Conservation (phyloP, 148 eudicot species). For the Fagopyrum homotropicum region DNA sequence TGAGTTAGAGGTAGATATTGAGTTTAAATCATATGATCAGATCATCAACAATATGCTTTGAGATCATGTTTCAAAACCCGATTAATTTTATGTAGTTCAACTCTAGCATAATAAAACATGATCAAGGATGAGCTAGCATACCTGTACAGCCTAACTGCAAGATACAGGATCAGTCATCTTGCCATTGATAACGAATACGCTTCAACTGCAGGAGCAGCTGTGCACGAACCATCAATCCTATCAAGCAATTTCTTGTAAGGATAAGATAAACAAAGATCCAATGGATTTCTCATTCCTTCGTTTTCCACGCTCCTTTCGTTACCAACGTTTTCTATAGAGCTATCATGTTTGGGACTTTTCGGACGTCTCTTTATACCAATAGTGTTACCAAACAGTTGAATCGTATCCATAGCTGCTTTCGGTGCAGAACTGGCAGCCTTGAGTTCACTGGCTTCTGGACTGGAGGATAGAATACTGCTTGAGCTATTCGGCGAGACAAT, state of each 20-base stretch:
- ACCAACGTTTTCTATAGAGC: background rate
- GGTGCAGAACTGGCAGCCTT: constrained; percentile 16
- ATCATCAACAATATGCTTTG: no score
- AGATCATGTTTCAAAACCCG: background rate
- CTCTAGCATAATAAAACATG: background rate
- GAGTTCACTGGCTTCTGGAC: constrained; percentile 19
- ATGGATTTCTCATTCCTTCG: background rate
- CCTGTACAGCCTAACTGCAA: constrained; percentile 26
- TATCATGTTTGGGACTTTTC: no score
- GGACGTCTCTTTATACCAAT: constrained; percentile 28
- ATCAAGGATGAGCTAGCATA: background rate
- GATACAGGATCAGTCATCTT: background rate
- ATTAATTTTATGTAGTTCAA: no score
- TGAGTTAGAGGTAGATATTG: background rate
- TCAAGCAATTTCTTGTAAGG: constrained; percentile 23
- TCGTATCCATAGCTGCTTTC: constrained; percentile 25
- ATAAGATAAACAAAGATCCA: constrained; percentile 14
- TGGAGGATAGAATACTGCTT: constrained; percentile 37
- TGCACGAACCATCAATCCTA: constrained; percentile 26
- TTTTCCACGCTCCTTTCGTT: background rate
- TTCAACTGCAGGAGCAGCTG: constrained; percentile 28
- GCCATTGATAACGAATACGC: constrained; percentile 24
- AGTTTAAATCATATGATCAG: background rate
- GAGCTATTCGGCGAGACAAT: constrained; percentile 50
- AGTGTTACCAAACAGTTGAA: constrained; percentile 58